Conservation (phyloP, 768 basidiomycete species). For the Boletus rufocinnamomeus region DNA sequence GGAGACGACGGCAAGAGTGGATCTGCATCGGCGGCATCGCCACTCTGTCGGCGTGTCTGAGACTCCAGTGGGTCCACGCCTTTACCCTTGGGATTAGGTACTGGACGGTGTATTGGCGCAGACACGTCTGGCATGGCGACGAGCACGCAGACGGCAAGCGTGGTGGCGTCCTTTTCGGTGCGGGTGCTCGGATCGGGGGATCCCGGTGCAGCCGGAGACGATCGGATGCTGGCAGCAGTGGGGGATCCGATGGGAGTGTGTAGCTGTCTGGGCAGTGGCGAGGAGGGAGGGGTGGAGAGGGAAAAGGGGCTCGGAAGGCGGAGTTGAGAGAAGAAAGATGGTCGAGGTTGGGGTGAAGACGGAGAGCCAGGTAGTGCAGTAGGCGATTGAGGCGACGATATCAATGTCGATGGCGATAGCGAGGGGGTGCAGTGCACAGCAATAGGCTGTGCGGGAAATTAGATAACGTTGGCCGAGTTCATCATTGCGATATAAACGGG, state of each 20-base stretch:
- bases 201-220: not conserved
- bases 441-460: constrained; percentile 18
- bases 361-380: not conserved
- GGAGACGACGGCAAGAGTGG: constrained; percentile 4
- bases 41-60: constrained; percentile 2
- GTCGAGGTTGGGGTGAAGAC: not conserved
- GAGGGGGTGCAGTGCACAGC: constrained; percentile 12
- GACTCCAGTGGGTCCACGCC: constrained; percentile 7
- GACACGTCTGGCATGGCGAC: constrained; percentile 26
- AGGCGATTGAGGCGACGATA: not conserved
- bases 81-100: constrained; percentile 22
- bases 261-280: not conserved
- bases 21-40: not conserved
- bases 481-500: not conserved
- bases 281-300: not conserved
- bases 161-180: constrained; percentile 2
- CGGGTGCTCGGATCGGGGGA: not conserved
- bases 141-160: constrained; percentile 20
- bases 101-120: not conserved
- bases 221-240: not conserved
- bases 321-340: constrained; percentile 12
- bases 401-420: not conserved
- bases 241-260: not conserved
- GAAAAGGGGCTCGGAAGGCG: constrained; percentile 6
- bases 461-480: not conserved